Percentiles rank a stretch among this genome's conserved stretches.
Conservation (phyloP, 2,329 filamentous ascomycete genomes). For the Metarhizium sp. region DNA sequence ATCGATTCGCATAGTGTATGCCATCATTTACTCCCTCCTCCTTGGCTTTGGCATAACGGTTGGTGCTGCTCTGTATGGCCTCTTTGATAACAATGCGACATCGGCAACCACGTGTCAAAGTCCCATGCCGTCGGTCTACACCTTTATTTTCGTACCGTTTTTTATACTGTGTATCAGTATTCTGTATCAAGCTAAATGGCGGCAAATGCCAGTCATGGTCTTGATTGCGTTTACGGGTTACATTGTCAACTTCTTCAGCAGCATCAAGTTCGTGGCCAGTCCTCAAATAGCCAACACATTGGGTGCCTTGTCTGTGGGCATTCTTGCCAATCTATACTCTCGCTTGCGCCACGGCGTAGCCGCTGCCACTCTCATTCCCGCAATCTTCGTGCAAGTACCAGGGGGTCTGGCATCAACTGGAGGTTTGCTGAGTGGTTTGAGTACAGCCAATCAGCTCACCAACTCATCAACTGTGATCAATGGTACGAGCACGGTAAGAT, state of each 20-base stretch:
- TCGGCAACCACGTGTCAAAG: slow-evolving; percentile 30
- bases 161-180: slow-evolving; percentile 67
- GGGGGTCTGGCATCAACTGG: slow-evolving; percentile 38
- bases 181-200: slow-evolving; percentile 75
- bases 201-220: slow-evolving; percentile 70
- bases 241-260: slow-evolving; percentile 65
- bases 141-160: slow-evolving; percentile 63
- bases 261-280: slow-evolving; percentile 55
- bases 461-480: slow-evolving; percentile 25
- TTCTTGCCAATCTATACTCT: slow-evolving; percentile 72
- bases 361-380: slow-evolving; percentile 35
- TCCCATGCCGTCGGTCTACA: slow-evolving; percentile 33
- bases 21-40: slow-evolving; percentile 64
- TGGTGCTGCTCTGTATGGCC: slow-evolving; percentile 53
- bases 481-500: slow-evolving; percentile 21
- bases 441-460: slow-evolving; percentile 33
- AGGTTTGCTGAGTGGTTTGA: slow-evolving; percentile 34
- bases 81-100: slow-evolving; percentile 46
- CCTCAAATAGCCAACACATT: slow-evolving; percentile 70
- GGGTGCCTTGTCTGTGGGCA: slow-evolving; percentile 66
- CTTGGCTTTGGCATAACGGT: slow-evolving; percentile 65
- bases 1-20: slow-evolving; percentile 65
- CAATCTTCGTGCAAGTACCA: slow-evolving; percentile 39
- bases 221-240: slow-evolving; percentile 66
- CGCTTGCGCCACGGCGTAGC: slow-evolving; percentile 42